Evolutionary conservation across 306 rosid genomes (phyloP).

Genomic region (Vigna radiata): DNA sequence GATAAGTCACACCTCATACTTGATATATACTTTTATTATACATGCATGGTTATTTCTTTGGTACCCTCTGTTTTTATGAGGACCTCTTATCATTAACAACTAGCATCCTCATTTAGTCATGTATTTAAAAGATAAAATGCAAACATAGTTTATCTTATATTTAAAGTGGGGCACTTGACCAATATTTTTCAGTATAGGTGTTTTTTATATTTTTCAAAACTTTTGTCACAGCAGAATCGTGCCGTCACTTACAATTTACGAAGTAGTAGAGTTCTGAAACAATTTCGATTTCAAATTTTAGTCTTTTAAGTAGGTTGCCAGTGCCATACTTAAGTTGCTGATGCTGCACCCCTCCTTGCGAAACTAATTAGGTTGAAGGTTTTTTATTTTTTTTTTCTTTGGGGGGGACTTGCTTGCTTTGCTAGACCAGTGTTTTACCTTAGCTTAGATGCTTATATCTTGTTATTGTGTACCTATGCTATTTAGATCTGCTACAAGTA

Average conservation of each 20-base stretch:
- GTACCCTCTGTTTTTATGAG: neutral
- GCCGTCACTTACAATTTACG: conserved; percentile 9
- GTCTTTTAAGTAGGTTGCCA: conserved; percentile 5
- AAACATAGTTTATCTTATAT: neutral
- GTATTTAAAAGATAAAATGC: neutral
- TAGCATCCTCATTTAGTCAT: neutral
- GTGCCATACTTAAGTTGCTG: conserved; percentile 35
- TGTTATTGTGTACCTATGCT: conserved; percentile 38
- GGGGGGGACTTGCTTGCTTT: conserved; percentile 21
- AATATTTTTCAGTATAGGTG: neutral
- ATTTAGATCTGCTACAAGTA: conserved; percentile 34
- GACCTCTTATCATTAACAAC: neutral
- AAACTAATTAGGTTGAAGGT: conserved; percentile 32
- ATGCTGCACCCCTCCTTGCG: conserved; percentile 33
- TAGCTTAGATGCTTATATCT: conserved; percentile 30
- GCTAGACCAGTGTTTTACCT: conserved; percentile 41
- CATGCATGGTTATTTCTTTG: neutral
- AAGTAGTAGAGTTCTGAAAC: conserved; percentile 22
- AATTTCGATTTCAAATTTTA: conserved; percentile 16
- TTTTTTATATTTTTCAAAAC: conserved; percentile 17
- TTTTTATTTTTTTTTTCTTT: conserved; percentile 24
- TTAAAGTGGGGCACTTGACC: neutral
- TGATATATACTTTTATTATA: neutral
- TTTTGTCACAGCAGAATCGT: conserved; percentile 1
- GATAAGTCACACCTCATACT: neutral